Base-by-base conservation (phyloP, 2,329 filamentous ascomycete species). In the Colletotrichum tamarilloi region DNA sequence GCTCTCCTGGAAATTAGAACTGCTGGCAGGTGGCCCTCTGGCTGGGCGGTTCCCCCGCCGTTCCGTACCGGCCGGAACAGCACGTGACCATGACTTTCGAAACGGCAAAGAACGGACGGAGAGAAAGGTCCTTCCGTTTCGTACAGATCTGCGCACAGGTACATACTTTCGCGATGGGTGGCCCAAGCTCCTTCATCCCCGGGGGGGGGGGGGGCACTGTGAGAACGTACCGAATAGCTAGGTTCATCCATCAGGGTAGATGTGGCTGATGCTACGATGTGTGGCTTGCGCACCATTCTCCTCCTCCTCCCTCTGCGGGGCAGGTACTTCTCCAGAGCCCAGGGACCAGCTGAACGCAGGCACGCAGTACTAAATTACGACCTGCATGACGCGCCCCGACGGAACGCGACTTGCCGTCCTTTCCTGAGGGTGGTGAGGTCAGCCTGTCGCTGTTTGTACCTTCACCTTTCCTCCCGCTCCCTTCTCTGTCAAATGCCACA, bases 331-430 rank as follows among this genome's bases (percentile, higher is more conserved):
- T n/a, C 9, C 9, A 24, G 28, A 32, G 30, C 30, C 4, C 56
- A 32, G n/a, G 16, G 14, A 26, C 24, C 8, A 55, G 52, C 52
- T 16, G 24, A 65, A 65, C 24, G 62, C 62, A 65, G 62, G 49
- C 62, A 64, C 52, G 52, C 14, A 52, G 35, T n/a, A 19, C 32
- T 65, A 42, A 57, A 65, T 46, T 65, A 19, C 32, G 32, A 46
- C 62, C 19, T 65, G 62, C 62, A 65, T 65, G 62, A 65, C 62
- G 52, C 52, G 52, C 62, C 32, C 22, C 46, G 24, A 24, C 49
- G 22, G 32, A 65, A 38, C 49, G 52, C 62, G 52, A 38, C 8
- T 56, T 65, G 49, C 62, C 52, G 32, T 49, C 14, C 52, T 63
- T 12, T 35, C 32, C 59, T 46, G 46, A 46, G 26, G 46, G 22